Evolutionary conservation across 2,329 filamentous ascomycete genomes (phyloP), one percentile per base, ranked within the genome.

Genomic region (Rutstroemia sydowiana): DNA sequence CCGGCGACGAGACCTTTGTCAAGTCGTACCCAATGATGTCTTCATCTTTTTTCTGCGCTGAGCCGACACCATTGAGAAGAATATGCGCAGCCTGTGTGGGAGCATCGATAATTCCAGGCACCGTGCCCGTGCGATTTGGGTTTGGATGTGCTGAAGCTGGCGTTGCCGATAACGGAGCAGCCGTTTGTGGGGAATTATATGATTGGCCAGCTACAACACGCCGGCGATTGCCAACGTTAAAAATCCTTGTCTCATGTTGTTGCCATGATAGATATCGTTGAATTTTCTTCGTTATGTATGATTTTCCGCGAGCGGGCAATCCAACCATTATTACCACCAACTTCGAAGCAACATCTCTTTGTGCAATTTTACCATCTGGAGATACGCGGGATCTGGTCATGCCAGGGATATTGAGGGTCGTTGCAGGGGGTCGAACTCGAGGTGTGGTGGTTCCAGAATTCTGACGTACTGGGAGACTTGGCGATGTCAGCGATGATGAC

Each of bases 261-360:
- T 96, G 83, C 93, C 93, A 98, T 45, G 95, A 92, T 46, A 98
- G 74, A 67, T 97, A 98, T 56, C 93, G 81, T 54, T 93, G 87
- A 57, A 98, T 80, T 73, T 98, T 98, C 75, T 97, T 97, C 56
- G 93, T 97, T 64, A 98, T 95, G 71, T 98, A 98, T 51, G 91
- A 96, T 73, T 98, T 98, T 66, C 93, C 93, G 63, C 93, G 79
- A 9, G 93, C 93, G 2, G 93, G 93, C 62, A 98, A 73, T 57
- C 93, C 93, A 55, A 98, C 93, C 93, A 98, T 98, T 68, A 98
- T 84, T 63, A 98, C 95, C 66, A 97, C 89, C 56, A 98, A 76
- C 75, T 98, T 98, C 37, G 93, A 87, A 45, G 91, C 93, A 45
- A 98, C 87, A 77, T 98, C 93, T 65, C 92, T 81, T 66, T 92